Base-by-base conservation (phyloP, 352 stramenopile genomes). In the Pythium phragmitis region DNA sequence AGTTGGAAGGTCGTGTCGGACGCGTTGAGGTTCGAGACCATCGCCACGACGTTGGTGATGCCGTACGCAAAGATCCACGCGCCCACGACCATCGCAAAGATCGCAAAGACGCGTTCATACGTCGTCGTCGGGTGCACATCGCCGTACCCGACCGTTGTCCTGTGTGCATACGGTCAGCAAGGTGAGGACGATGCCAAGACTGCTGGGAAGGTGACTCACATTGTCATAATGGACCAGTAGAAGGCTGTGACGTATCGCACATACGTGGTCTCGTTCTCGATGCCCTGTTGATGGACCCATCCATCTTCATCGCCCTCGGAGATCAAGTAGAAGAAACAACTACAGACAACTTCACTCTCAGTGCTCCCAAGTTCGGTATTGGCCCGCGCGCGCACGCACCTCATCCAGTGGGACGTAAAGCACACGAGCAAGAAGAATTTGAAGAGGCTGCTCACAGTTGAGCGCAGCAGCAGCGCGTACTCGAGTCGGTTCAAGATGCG, bases 51-150 rank as follows among this genome's bases (percentile, higher is more conserved):
- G 43, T 87, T 91, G 0, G 84, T 92, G 72, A 92, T 92, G 17
- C 81, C 84, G 60, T 92, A 92, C 5, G 81, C 82, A 54, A 92
- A 92, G 50, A 92, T 88, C 71, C 84, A 87, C n/a, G 81, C 84
- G 4, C 84, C 84, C 2, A 88, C 64, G 9, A 90, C 63, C 84
- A 92, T 91, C 0, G 80, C 81, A 30, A 87, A 76, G 53, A 90
- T 92, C 19, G 77, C 74, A 52, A 88, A 92, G 12, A 92, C 68
- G 2, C 82, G 81, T 52, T 92, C 81, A 42, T 74, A 56, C 1
- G 84, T 87, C 13, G 76, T 88, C 12, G 60, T 68, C 8, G 79
- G 69, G 14, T 87, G 73, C 14, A 87, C 61, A 41, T 92, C 82
- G 1, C 83, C 83, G 46, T 89, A 92, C 1, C 83, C 83, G n/a